These are phyloP conservation scores for Kalmusia sp. DNA, from an alignment of 2,329 filamentous ascomycete genomes.

Conservation along the genomic window DNA sequence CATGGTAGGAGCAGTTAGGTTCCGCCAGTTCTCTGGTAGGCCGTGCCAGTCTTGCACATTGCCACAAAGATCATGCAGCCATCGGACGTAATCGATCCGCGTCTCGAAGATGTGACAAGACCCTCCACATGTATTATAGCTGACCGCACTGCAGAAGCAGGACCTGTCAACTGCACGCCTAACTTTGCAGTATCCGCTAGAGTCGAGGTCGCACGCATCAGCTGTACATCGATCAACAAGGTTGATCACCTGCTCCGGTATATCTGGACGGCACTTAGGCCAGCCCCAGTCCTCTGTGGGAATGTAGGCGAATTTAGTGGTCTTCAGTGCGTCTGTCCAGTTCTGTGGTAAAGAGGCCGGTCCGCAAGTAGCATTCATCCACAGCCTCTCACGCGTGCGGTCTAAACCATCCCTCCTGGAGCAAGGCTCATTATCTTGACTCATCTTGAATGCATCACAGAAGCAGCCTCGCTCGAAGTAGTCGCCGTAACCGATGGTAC, in stretches of 20 bases:
- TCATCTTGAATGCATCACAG: constrained; percentile 29
- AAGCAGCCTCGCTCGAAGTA: constrained; percentile 46
- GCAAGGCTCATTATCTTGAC: constrained; percentile 26
- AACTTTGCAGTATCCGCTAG: constrained; percentile 38
- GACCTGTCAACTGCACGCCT: constrained; percentile 34
- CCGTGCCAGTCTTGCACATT: constrained; percentile 37
- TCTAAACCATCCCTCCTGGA: constrained; percentile 20
- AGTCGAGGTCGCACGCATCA: constrained; percentile 40
- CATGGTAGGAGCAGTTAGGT: constrained; percentile 26
- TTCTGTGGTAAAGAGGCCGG: constrained; percentile 25
- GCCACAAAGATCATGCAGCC: constrained; percentile 41
- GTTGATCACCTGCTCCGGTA: constrained; percentile 26
- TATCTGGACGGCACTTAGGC: constrained; percentile 30
- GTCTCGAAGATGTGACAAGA: constrained; percentile 40
- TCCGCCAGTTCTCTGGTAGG: constrained; percentile 37
- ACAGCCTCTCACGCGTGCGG: constrained; percentile 36
- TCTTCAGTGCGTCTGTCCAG: constrained; percentile 36
- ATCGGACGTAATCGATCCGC: constrained; percentile 39
- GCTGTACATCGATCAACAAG: constrained; percentile 34
- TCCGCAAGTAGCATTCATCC: constrained; percentile 43
- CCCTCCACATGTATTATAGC: constrained; percentile 34
- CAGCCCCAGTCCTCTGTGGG: constrained; percentile 37
- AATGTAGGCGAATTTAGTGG: constrained; percentile 34
- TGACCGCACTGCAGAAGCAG: constrained; percentile 38
- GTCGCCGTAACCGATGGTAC: constrained; percentile 23